Evolutionary conservation across 345 rosid genomes (phyloP), one percentile per base, ranked within the genome.

Genomic region (Fremontodendron californicum): DNA sequence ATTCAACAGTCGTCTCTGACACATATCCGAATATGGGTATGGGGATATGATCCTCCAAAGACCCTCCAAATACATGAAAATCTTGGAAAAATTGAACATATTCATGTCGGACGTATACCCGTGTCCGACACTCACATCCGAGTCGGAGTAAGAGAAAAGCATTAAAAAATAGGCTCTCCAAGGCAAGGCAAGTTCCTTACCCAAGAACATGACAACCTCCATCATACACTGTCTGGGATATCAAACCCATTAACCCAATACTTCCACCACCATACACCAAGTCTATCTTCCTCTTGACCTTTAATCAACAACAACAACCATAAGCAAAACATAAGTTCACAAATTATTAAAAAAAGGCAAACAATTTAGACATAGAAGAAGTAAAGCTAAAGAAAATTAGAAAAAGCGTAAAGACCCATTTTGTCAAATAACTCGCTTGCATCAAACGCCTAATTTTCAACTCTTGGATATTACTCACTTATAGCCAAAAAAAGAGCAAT

Each of bases 181-280:
- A 54, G 18, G 12, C 33, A 66, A 61, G 35, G 74, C 29, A 62
- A 66, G 72, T 51, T 52, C 77, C 75, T 88, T 86, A 92, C 98
- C 99, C 99, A 72, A 95, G 87, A 49, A 95, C 99, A 84, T 88
- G 93, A 79, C 94, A 89, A 76, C 99, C 98, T 72, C 96, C 99
- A 82, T 85, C 90, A 68, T 85, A 79, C 13, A 91, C 98, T 62
- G 92, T 90, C 86, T 81, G 86, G 63, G 99, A 92, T 54, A 95
- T 89, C 85, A 93, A 80, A 81, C 99, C 99, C 99, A 93, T 95
- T 78, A 95, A 79, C 42, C 99, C 99, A 87, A 92, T 87, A 85
- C 98, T 93, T 80, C 98, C 99, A 75, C 99, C 99, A 67, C 99
- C 99, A 62, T 95, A 95, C 63, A 95, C 99, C 87, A 95, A 83